Base-by-base conservation (phyloP, 345 rosid species). In the Arabidopsis suecica region DNA sequence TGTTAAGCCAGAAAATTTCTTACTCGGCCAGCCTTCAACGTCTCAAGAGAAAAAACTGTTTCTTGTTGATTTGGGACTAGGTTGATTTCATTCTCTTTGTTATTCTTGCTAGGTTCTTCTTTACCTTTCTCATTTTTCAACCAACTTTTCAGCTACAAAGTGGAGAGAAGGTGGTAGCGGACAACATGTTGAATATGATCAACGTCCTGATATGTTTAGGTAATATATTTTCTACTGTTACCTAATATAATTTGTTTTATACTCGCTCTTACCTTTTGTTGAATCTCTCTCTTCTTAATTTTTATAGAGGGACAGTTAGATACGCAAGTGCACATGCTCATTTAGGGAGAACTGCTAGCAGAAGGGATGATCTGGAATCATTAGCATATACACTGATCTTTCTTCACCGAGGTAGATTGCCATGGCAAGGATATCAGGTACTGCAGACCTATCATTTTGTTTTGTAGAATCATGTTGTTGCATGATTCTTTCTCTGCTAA, bases 381-480 rank as follows among this genome's bases (percentile, higher is more conserved):
- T 92, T 95, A 83, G 99, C 98, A 55, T 95, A 95, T 71, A 95
- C 98, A 1, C 88, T 95, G 42, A 88, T 95, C 74, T 95, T 95
- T 69, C 91, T 95, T 54, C 96, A 89, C 72, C 87, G 90, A 49
- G 99, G 98, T 58, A 89, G 99, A 72, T 87, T 95, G 78, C 99
- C 99, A 9, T 95, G 99, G 99, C 99, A 95, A 80, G 99, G 99
- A 48, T 95, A 89, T 85, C 96, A 92, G 97, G 99, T 90, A 78
- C 16, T 55, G 33, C 44, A 61, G 69, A 54, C 63, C 49, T 69
- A 58, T 40, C 30, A 47, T 65, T 55, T 47, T 53, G 7, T 51
- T 73, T 33, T 60, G 23, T 63, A 53, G 47, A 40, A 16, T 61
- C 42, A 70, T 53, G 23, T 73, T 44, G 23, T 41, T 59, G 38